These are phyloP conservation scores for Arachis hypogaea DNA, from an alignment of 306 rosid genomes.

Conservation along the genomic window DNA sequence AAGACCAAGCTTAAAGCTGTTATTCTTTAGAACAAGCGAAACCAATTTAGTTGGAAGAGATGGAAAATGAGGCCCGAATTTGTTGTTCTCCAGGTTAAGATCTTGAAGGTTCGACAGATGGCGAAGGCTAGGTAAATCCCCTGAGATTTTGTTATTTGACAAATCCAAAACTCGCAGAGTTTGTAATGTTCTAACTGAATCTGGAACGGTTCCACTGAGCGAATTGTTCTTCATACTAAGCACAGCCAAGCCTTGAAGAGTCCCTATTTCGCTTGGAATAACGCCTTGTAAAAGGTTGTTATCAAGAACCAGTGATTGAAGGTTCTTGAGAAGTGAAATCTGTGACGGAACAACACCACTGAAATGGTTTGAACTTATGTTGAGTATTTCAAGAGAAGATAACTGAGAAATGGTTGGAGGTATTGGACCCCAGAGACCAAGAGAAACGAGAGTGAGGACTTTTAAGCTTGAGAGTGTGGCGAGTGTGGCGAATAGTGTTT, in stretches of 20 bases:
- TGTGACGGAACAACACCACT: conserved; percentile 62
- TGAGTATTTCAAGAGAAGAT: conserved; percentile 77
- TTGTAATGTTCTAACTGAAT: conserved; percentile 53
- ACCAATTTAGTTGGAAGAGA: conserved; percentile 59
- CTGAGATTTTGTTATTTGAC: conserved; percentile 68
- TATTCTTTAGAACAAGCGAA: conserved; percentile 72
- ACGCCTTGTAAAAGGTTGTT: conserved; percentile 61
- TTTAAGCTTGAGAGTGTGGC: conserved; percentile 57
- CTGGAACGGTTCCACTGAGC: conserved; percentile 65
- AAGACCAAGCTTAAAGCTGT: conserved; percentile 61
- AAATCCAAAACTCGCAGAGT: conserved; percentile 67
- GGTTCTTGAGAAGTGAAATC: conserved; percentile 59
- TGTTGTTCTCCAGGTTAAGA: conserved; percentile 69
- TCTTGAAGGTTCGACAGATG: conserved; percentile 74
- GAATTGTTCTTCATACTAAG: conserved; percentile 69
- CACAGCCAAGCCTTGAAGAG: conserved; percentile 69
- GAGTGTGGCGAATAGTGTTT: conserved; percentile 60
- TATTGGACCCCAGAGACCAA: conserved; percentile 74
- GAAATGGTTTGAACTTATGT: conserved; percentile 72
- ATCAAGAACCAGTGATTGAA: conserved; percentile 81
- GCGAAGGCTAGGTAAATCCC: conserved; percentile 70
- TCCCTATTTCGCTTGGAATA: conserved; percentile 61
- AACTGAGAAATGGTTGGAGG: conserved; percentile 55
- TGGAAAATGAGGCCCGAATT: conserved; percentile 83
- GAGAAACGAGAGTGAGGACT: conserved; percentile 77